Evolutionary conservation across 257 asterid genomes (phyloP), one percentile per base, ranked within the genome.

Genomic region (Solanum megistacrolobum): DNA sequence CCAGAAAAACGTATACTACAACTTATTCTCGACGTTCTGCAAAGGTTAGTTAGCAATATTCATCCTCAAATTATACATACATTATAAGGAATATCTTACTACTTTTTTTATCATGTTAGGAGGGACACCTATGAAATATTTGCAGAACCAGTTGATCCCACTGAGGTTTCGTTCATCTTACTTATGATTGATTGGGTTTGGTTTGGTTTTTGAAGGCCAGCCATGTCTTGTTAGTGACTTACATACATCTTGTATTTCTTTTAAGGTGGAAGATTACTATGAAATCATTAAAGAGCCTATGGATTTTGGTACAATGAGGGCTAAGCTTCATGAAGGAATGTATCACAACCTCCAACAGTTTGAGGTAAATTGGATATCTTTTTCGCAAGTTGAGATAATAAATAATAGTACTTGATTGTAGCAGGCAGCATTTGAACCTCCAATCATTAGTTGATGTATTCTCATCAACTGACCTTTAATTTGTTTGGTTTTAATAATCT

Each of bases 261-360:
- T 13, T 84, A 88, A 96, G 98, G 99, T 94, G 71, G 97, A 92
- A 93, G 94, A 94, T 82, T 97, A 97, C 92, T 91, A 92, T 86
- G 94, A 94, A 52, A 92, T 95, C 88, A 93, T 97, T 41, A 91
- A 93, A 89, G 94, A 94, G 88, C 98, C 98, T 9, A 97, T 97
- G 98, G 98, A 97, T 91, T 97, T 97, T 13, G 98, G 94, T 58
- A 97, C 98, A n/a, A 95, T 96, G 96, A 93, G 98, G 91, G 98
- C 98, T 79, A 97, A 97, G 88, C 95, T 97, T 90, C 98, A 97
- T 38, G 98, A 97, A 89, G 98, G 96, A 78, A 88, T 95, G 98
- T 95, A 95, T 76, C 73, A 90, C 41, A 93, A 90, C 90, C 96
- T 95, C 46, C 90, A 95, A 89, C 94, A 95, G 73, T 97, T 95